Evolutionary conservation across 192 early-diverging fungal species (phyloP).

Genomic region (Coemansia sp.): DNA sequence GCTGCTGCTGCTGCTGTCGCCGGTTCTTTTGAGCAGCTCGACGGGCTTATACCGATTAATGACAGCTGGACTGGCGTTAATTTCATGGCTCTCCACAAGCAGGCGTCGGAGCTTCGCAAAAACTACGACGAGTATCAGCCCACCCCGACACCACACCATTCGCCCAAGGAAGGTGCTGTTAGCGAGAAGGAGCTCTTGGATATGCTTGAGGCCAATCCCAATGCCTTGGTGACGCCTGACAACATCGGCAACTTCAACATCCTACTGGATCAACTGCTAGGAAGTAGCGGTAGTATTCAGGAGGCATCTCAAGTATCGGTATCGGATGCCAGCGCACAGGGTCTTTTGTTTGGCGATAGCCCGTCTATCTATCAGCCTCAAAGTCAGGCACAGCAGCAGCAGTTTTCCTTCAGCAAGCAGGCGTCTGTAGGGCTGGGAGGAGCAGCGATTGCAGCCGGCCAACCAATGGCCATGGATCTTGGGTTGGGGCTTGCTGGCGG

Average conservation of each 20-base stretch:
- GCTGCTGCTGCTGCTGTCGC: not conserved
- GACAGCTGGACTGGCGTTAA: slow-evolving; percentile 45
- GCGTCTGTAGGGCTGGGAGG: not conserved
- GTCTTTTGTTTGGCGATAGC: slow-evolving; percentile 1
- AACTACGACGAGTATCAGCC: slow-evolving; percentile 48
- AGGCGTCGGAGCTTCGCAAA: slow-evolving; percentile 31
- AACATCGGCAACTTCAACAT: slow-evolving; percentile 40
- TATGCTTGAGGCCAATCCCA: slow-evolving; percentile 37
- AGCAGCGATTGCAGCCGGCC: not conserved
- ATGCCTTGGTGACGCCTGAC: slow-evolving; percentile 36
- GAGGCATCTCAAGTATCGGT: slow-evolving; percentile 4
- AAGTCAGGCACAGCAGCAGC: slow-evolving; percentile 12
- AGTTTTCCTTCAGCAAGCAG: slow-evolving; percentile 3
- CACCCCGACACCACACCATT: slow-evolving; percentile 53
- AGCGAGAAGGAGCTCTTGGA: slow-evolving; percentile 30
- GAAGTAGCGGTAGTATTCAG: slow-evolving; percentile 14
- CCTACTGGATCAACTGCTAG: slow-evolving; percentile 37
- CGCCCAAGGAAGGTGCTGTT: slow-evolving; percentile 34
- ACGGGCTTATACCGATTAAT: slow-evolving; percentile 16
- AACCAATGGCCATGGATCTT: not conserved
- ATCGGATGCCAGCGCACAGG: not conserved
- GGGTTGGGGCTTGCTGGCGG: not conserved
- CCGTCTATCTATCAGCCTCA: slow-evolving; percentile 7
- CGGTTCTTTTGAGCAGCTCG: not conserved
- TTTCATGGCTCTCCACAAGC: slow-evolving; percentile 34